Base-by-base conservation (phyloP, 441 rosid genomes). In the Breynia disticha region DNA sequence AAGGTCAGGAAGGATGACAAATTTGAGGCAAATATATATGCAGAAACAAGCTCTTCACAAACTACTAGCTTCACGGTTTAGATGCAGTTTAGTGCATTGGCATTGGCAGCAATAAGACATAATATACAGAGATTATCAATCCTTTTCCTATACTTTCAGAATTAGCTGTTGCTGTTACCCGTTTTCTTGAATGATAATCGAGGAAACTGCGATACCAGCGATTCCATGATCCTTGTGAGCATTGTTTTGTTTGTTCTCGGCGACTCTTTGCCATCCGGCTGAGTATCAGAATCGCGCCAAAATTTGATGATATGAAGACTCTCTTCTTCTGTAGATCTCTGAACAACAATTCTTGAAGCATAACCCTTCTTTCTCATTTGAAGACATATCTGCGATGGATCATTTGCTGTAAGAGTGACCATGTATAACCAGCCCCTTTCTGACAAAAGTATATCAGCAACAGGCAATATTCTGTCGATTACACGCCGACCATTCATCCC, bases 261-360 rank as follows among this genome's bases (percentile, higher is more conserved):
- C 8, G 37, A 39, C 54, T 71, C 79, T 59, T 68, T 76, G 1
- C 53, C 54, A 45, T 62, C 60, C 0, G 46, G 21, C 69, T 66
- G 67, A 50, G 43, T 54, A 39, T 70, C 80, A 13, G 48, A 15
- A 67, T 88, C 94, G 60, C 79, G 72, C 90, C 97, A 93, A 61
- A 89, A 89, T 79, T 89, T 89, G 21, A 89, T 78, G 32, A 93
- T 66, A 48, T 81, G 80, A n/a, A 89, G 88, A 62, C 72, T 86
- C 75, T 93, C 98, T 67, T 93, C 98, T 45, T 84, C 96, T 3
- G 97, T 93, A 46, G 98, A 88, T 62, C 99, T 83, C 69, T 84
- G 97, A 58, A 93, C 73, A 6, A 86, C 61, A 39, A 89, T 84
- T 56, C 87, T 79, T 7, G 90, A 76, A 19, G 73, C 79, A 56